Percentiles rank a stretch among this genome's conserved stretches.
Evolutionary conservation across 768 basidiomycete genomes (phyloP).

Genomic region (Panus rudis): DNA sequence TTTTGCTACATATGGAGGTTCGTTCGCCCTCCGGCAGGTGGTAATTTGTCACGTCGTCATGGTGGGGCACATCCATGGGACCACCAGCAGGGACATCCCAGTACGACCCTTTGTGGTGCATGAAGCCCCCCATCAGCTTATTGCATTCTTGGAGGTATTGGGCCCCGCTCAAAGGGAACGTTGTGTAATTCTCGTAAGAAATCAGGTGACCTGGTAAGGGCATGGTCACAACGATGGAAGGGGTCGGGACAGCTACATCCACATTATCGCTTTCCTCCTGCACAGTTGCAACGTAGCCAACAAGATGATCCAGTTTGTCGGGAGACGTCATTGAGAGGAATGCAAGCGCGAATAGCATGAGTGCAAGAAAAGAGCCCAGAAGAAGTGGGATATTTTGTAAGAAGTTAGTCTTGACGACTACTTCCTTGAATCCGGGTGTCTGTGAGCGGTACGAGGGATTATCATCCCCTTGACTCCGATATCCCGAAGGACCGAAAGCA

Average conservation of each 20-base stretch:
- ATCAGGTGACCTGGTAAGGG: slow-evolving; percentile 23
- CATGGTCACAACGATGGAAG: slow-evolving; percentile 15
- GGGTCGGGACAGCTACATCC: slow-evolving; percentile 10
- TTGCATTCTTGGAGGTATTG: slow-evolving; percentile 55
- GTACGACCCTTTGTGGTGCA: slow-evolving; percentile 39
- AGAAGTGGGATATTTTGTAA: slow-evolving; percentile 31
- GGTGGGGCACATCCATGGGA: slow-evolving; percentile 25
- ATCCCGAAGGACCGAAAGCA: slow-evolving; percentile 31
- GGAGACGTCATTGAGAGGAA: slow-evolving; percentile 45
- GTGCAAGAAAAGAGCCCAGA: slow-evolving; percentile 37
- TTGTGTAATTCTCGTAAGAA: slow-evolving; percentile 52
- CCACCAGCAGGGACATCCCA: slow-evolving; percentile 34
- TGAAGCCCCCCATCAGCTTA: slow-evolving; percentile 38
- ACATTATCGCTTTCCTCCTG: slow-evolving; percentile 10
- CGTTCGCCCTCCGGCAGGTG: slow-evolving; percentile 18
- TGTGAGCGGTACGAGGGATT: too few relatives aligned
- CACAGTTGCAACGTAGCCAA: slow-evolving; percentile 25
- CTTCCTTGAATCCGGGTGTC: too few relatives aligned
- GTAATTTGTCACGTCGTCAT: slow-evolving; percentile 18
- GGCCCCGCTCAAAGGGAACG: slow-evolving; percentile 47
- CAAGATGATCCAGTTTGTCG: slow-evolving; percentile 37
- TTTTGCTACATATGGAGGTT: slow-evolving; percentile 41
- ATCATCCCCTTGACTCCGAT: slow-evolving; percentile 37
- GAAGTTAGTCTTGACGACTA: slow-evolving; percentile 8
- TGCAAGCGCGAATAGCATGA: slow-evolving; percentile 38